Evolutionary conservation across 2,329 filamentous ascomycete genomes (phyloP).

Genomic region (Stagonosporopsis rhizophila): DNA sequence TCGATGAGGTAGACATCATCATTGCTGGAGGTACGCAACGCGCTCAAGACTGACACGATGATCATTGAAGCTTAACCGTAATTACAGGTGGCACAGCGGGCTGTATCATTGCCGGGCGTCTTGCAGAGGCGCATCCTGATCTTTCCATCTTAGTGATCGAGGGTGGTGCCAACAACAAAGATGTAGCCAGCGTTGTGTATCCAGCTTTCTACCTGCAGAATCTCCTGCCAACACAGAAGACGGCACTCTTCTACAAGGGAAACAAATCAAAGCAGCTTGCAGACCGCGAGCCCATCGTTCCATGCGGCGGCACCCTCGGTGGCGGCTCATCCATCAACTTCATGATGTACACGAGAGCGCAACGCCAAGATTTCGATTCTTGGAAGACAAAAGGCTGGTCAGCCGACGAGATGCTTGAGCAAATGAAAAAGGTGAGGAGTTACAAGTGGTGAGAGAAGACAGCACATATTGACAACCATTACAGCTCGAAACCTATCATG

Average conservation of each 20-base stretch:
- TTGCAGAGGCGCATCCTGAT: conserved; percentile 59
- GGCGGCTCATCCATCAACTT: conserved; percentile 60
- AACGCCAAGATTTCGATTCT: conserved; percentile 58
- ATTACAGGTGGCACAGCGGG: conserved; percentile 47
- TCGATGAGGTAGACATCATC: conserved; percentile 60
- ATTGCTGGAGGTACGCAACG: conserved; percentile 55
- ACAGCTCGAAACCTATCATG: conserved; percentile 64
- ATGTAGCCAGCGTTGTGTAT: conserved; percentile 58
- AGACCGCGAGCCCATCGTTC: conserved; percentile 54
- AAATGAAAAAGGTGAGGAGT: conserved; percentile 58
- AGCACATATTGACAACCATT: background rate
- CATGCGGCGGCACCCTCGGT: conserved; percentile 62
- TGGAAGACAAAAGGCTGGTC: conserved; percentile 63
- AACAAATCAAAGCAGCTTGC: conserved; percentile 56
- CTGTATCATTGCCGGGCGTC: conserved; percentile 56
- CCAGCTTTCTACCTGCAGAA: conserved; percentile 60
- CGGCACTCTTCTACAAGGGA: conserved; percentile 61
- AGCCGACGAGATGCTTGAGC: conserved; percentile 60
- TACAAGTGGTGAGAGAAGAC: background rate
- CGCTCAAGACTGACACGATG: background rate
- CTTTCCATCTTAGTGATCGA: conserved; percentile 63
- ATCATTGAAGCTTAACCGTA: background rate
- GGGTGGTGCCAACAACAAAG: conserved; percentile 60
- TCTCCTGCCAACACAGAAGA: conserved; percentile 58
- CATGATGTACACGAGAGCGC: conserved; percentile 55